These are phyloP conservation scores for Abrus pulchellus DNA, from an alignment of 306 rosid genomes.

Conservation along the genomic window DNA sequence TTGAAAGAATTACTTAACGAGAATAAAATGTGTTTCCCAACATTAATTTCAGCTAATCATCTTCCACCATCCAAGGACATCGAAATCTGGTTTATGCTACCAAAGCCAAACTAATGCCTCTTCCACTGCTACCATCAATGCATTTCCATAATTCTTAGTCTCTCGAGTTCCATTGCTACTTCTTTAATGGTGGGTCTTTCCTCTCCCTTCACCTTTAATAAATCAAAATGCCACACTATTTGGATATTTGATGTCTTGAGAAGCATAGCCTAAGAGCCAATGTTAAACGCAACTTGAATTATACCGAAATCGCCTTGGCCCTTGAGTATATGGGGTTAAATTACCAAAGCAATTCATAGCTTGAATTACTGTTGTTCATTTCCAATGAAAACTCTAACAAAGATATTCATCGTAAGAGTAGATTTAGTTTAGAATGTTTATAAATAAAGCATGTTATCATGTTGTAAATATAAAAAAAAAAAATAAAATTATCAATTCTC, in stretches of 20 bases:
- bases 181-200: constrained; percentile 68
- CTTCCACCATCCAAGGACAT: constrained; percentile 39
- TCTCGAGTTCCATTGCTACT: constrained; percentile 63
- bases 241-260: background rate
- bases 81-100: constrained; percentile 23
- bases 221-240: background rate
- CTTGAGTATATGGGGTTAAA: background rate
- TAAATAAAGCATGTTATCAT: no score
- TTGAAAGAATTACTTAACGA: no score
- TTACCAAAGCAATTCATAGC: background rate
- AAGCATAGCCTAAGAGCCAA: background rate
- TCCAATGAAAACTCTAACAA: background rate
- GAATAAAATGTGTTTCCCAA: no score
- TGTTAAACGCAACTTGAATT: constrained; percentile 1
- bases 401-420: background rate
- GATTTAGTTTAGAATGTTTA: no score
- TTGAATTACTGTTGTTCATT: background rate
- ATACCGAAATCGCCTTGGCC: background rate
- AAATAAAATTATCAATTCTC: no score
- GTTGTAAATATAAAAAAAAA: no score
- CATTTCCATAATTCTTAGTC: constrained; percentile 43
- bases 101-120: constrained; percentile 13
- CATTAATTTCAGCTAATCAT: background rate
- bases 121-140: background rate
- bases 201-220: constrained; percentile 53